Conservation (phyloP, 495 filamentous ascomycete species). For the Xanthoparmelia taractica region DNA sequence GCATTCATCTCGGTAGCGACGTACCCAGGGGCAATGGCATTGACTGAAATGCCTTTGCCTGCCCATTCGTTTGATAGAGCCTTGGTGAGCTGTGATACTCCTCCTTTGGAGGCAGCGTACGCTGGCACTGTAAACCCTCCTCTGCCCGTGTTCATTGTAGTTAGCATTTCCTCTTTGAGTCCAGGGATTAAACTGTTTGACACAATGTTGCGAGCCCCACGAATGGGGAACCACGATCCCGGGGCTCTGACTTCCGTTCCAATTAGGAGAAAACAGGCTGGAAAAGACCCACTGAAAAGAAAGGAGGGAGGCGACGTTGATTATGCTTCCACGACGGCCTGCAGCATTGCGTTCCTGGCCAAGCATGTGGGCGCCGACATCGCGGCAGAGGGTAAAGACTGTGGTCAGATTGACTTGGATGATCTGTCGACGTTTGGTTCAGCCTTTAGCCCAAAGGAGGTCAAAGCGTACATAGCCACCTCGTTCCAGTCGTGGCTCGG, state of each 20-base stretch:
- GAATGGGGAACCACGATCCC: no score
- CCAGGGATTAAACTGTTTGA: not conserved
- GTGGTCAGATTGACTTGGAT: conserved; percentile 77
- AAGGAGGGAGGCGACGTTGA: conserved; percentile 79
- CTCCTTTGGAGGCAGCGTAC: conserved; percentile 85
- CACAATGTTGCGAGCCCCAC: no score
- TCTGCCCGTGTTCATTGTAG: not conserved
- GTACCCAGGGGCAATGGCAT: conserved; percentile 74
- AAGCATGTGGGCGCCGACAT: conserved; percentile 81
- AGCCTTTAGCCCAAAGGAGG: not conserved
- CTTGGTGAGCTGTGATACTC: conserved; percentile 80
- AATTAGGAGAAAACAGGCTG: not conserved
- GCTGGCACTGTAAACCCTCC: conserved; percentile 86
- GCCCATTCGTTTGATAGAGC: conserved; percentile 84
- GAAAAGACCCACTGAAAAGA: conserved; percentile 55
- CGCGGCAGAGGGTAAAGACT: conserved; percentile 76
- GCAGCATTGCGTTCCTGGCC: conserved; percentile 43
- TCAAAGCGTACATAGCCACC: conserved; percentile 30
- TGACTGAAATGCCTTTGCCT: conserved; percentile 66
- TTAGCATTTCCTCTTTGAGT: conserved; percentile 1
- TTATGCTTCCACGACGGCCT: conserved; percentile 63
- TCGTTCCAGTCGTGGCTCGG: conserved; percentile 78
- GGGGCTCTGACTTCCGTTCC: not conserved
- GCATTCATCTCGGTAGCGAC: conserved; percentile 90
- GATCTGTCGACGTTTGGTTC: conserved; percentile 42